These are phyloP conservation scores for Parastagonospora avenae DNA, from an alignment of 2,329 filamentous ascomycete genomes.

Conservation along the genomic window DNA sequence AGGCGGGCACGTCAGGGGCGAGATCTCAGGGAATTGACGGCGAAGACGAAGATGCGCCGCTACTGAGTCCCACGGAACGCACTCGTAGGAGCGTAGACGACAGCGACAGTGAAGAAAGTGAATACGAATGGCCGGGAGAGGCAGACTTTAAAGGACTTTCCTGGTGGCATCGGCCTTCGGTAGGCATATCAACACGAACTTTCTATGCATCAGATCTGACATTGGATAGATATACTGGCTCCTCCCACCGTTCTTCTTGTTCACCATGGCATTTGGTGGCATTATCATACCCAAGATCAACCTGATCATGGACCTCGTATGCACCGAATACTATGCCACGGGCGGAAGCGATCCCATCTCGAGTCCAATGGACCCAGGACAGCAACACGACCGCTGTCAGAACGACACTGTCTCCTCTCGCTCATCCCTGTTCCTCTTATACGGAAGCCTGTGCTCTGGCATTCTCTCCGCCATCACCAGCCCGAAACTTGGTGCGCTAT, in stretches of 20 bases:
- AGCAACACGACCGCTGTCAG: conserved; percentile 67
- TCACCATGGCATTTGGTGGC: conserved; percentile 85
- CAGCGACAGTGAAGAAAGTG: conserved; percentile 7
- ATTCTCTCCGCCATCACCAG: conserved; percentile 78
- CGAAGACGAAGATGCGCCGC: conserved; percentile 34
- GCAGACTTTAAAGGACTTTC: conserved; percentile 49
- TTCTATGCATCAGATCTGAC: conserved; percentile 7
- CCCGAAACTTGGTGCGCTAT: conserved; percentile 82
- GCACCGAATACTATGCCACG: conserved; percentile 79
- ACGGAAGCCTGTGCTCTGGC: conserved; percentile 75
- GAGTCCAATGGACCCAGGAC: conserved; percentile 45
- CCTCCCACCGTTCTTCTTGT: conserved; percentile 77
- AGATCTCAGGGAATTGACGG: conserved; percentile 15
- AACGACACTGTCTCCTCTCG: conserved; percentile 77
- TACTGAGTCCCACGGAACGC: conserved; percentile 25
- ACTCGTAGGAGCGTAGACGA: conserved; percentile 16
- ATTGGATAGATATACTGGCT: conserved; percentile 75
- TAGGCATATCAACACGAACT: conserved; percentile 35
- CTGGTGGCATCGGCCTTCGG: conserved; percentile 59
- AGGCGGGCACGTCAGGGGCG: conserved; percentile 18
- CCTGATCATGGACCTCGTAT: conserved; percentile 82
- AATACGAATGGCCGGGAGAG: conserved; percentile 40
- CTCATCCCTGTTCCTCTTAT: conserved; percentile 78
- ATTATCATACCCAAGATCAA: conserved; percentile 86
- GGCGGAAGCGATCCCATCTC: conserved; percentile 43